Percentiles rank a stretch among this genome's conserved stretches.
Evolutionary conservation across 352 stramenopile species (phyloP).

Genomic region (Phytophthora syringae): DNA sequence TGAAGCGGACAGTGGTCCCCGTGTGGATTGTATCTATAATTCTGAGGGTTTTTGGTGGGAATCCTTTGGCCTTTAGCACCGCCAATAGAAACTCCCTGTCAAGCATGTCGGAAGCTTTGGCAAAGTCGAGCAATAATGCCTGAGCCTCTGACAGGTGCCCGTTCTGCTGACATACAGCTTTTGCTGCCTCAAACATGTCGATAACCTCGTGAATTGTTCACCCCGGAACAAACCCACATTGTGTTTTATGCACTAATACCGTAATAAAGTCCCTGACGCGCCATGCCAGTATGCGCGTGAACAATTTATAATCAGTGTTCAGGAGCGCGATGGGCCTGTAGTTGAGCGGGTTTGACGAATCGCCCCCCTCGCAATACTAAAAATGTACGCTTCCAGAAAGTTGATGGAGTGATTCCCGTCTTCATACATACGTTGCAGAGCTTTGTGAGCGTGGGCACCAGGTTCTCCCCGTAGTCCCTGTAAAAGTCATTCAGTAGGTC

Average conservation of each 20-base stretch:
- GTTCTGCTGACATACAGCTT: not conserved
- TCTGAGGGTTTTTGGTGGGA: not conserved
- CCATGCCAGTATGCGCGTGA: conserved; percentile 9
- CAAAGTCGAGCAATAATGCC: conserved; percentile 13
- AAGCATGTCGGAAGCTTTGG: conserved; percentile 12
- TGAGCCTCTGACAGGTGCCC: not conserved
- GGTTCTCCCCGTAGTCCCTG: not conserved
- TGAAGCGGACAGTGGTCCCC: too few relatives aligned
- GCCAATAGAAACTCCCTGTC: conserved; percentile 5
- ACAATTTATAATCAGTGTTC: conserved; percentile 9
- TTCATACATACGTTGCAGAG: conserved; percentile 1
- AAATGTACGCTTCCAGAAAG: conserved; percentile 1
- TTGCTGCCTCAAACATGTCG: conserved; percentile 7
- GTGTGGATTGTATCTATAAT: not conserved
- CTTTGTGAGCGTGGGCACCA: not conserved
- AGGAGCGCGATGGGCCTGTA: conserved; percentile 5
- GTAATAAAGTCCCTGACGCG: not conserved
- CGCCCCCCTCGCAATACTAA: conserved; percentile 2
- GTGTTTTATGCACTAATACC: not conserved
- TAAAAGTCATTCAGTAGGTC: conserved; percentile 3
- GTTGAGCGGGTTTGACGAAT: conserved; percentile 2
- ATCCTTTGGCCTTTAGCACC: conserved; percentile 5
- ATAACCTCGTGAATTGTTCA: conserved; percentile 9
- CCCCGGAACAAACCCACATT: conserved; percentile 6
- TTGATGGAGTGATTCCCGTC: not conserved